A percentile compares a stretch with the other conserved stretches of the same genome.
Evolutionary conservation across 2,329 filamentous ascomycete genomes (phyloP).

Genomic region (Metarhizium sp.): DNA sequence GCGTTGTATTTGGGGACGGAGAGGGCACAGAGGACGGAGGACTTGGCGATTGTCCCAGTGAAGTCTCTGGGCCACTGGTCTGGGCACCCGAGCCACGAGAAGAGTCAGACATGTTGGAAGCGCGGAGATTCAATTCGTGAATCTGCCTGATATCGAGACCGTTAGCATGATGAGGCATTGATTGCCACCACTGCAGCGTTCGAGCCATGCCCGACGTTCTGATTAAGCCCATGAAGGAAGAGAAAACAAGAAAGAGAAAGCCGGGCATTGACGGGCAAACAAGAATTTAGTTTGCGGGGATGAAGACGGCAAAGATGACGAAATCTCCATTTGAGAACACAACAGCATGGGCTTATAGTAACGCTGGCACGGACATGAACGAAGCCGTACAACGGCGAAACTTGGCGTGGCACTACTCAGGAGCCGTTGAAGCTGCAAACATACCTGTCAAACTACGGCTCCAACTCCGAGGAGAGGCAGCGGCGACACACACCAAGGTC

Average conservation of each 20-base stretch:
- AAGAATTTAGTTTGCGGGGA: not conserved
- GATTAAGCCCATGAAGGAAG: not conserved
- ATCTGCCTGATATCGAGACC: constrained; percentile 21
- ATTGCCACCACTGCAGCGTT: not conserved
- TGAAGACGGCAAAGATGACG: not conserved
- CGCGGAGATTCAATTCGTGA: not conserved
- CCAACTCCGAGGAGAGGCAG: not conserved
- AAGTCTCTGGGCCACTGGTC: constrained; percentile 12
- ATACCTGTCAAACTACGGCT: not conserved
- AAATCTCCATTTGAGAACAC: not conserved
- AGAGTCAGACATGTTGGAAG: constrained; percentile 4
- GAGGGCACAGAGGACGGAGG: not conserved
- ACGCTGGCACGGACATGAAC: not conserved
- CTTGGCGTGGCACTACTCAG: not conserved
- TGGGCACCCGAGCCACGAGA: constrained; percentile 10
- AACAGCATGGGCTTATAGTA: not conserved
- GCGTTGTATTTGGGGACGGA: not conserved
- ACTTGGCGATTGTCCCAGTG: not conserved
- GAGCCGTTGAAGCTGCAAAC: not conserved
- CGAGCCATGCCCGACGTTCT: not conserved
- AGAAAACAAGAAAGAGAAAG: not conserved
- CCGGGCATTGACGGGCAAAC: not conserved
- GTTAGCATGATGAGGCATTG: constrained; percentile 18
- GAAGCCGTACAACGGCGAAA: not conserved
- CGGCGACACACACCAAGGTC: not conserved